These are phyloP conservation scores for Salvia hispanica DNA, from an alignment of 257 asterid genomes.

Conservation along the genomic window DNA sequence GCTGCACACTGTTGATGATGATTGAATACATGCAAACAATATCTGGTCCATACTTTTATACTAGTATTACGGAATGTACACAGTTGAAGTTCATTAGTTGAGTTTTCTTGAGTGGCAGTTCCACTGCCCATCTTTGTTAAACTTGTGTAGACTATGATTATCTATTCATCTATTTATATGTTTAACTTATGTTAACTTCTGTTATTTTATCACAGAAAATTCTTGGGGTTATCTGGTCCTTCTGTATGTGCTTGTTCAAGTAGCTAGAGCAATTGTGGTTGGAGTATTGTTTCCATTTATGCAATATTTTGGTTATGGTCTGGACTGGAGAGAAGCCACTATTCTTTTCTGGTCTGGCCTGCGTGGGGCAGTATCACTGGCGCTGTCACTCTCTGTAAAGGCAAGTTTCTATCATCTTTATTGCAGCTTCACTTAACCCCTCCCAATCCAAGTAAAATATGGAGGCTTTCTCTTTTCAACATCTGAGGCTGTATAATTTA, in stretches of 20 bases:
- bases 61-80: neutral
- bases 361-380: conserved; percentile 91
- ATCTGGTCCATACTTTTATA: neutral
- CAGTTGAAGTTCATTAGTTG: neutral
- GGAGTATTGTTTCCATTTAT: conserved; percentile 77
- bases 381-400: conserved; percentile 84
- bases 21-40: neutral
- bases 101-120: conserved; percentile 19
- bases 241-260: conserved; percentile 73
- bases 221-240: conserved; percentile 94
- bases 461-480: too few species aligned
- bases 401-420: conserved; percentile 41
- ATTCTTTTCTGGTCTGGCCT: conserved; percentile 95
- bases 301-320: conserved; percentile 84
- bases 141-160: conserved; percentile 1
- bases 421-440: neutral
- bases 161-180: conserved; percentile 9
- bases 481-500: neutral
- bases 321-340: conserved; percentile 88
- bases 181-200: conserved; percentile 21
- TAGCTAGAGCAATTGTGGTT: conserved; percentile 70
- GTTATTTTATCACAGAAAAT: conserved; percentile 53
- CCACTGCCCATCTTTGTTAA: conserved; percentile 4
- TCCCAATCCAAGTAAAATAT: too few species aligned
- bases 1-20: too few species aligned